These are phyloP conservation scores for Leishmania arabica DNA, from an alignment of 208 protist species.

Conservation along the genomic window DNA sequence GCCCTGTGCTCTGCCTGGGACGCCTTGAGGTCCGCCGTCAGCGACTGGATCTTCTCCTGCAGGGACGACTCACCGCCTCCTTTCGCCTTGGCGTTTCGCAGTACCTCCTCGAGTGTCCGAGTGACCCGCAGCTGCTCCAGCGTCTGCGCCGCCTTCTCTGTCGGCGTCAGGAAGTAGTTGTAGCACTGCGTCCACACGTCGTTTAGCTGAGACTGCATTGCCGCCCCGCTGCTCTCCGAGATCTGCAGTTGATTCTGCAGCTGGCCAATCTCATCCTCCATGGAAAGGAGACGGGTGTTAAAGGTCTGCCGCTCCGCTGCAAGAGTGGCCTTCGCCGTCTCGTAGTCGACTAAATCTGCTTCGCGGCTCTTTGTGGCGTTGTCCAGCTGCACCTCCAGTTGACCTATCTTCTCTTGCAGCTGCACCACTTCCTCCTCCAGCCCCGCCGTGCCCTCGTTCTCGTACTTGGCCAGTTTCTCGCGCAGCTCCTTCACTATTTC, in stretches of 20 bases:
- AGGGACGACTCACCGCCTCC: constrained; percentile 41
- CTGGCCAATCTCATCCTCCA: constrained; percentile 66
- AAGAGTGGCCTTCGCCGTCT: constrained; percentile 48
- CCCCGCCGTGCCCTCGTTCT: constrained; percentile 62
- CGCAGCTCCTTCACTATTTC: constrained; percentile 74
- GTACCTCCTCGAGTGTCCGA: constrained; percentile 50
- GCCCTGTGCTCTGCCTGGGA: constrained; percentile 48
- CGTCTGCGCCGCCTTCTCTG: constrained; percentile 23
- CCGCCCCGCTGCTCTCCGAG: constrained; percentile 46
- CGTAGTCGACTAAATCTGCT: constrained; percentile 78
- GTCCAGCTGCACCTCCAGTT: constrained; percentile 78
- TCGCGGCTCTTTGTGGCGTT: constrained; percentile 69
- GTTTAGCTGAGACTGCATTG: constrained; percentile 46
- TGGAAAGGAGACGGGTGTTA: constrained; percentile 34
- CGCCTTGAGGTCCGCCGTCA: constrained; percentile 40
- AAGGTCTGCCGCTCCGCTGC: constrained; percentile 49
- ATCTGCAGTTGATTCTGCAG: constrained; percentile 77
- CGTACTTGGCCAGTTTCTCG: constrained; percentile 82
- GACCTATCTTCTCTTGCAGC: constrained; percentile 65
- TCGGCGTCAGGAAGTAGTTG: constrained; percentile 42
- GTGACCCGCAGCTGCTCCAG: constrained; percentile 43
- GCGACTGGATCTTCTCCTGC: constrained; percentile 41
- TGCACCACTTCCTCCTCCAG: constrained; percentile 71
- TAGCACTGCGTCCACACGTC: constrained; percentile 64
- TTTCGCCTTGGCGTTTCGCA: constrained; percentile 33